Percentiles rank a stretch among this genome's conserved stretches.
phyloP scores from a whole-genome alignment of 768 basidiomycete species.

The Suillus bovinus region DNA sequence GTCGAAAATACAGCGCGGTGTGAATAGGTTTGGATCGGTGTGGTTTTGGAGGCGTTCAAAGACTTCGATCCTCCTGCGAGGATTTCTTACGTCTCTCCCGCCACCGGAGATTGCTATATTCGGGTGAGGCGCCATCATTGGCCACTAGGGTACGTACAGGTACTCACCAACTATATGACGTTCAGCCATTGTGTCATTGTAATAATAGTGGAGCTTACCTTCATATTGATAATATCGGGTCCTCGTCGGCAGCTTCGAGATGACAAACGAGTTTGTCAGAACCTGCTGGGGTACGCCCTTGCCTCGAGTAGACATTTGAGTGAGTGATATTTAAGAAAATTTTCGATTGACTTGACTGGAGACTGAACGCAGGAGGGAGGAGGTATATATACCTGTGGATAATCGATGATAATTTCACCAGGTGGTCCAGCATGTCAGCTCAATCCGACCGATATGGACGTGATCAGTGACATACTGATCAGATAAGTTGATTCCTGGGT shows the following conservation, averaged over 20 bases:
- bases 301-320: neutral
- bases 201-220: conserved; percentile 21
- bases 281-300: conserved; percentile 21
- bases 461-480: neutral
- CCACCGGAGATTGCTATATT: conserved; percentile 20
- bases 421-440: neutral
- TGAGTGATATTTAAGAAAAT: too few relatives aligned
- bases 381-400: conserved; percentile 2
- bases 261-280: conserved; percentile 34
- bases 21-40: conserved; percentile 36
- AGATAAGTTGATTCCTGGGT: neutral
- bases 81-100: neutral
- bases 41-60: conserved; percentile 39
- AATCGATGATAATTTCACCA: neutral
- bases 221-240: conserved; percentile 34
- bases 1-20: conserved; percentile 47
- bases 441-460: conserved; percentile 3
- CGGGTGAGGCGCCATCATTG: conserved; percentile 5
- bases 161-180: conserved; percentile 29
- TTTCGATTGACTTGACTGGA: neutral
- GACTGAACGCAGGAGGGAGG: neutral
- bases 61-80: conserved; percentile 31
- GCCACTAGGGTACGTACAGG: neutral
- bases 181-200: conserved; percentile 11
- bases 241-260: conserved; percentile 24